Evolutionary conservation across 352 stramenopile genomes (phyloP), one percentile per base, ranked within the genome.

Genomic region (Phytophthora meadii): DNA sequence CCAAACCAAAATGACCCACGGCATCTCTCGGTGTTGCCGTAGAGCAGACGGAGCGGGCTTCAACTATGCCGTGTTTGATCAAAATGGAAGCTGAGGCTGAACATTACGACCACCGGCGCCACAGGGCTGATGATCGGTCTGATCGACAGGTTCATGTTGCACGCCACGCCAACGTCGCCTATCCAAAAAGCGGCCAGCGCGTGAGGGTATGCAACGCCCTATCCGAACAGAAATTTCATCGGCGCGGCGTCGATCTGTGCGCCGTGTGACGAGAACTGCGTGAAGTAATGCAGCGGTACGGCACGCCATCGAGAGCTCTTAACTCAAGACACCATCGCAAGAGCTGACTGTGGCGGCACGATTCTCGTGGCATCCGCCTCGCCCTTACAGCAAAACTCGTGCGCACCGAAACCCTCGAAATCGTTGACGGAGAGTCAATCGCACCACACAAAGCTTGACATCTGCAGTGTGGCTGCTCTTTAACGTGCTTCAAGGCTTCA

Each of bases 1-100:
- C 44, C 44, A 25, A 50, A 36, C 22, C 44, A 48, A 48, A 24
- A 28, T 25, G 36, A 27, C 14, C 17, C 4, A n/a, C 12, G n/a
- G 34, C 45, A 47, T 58, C 57, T 58, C 57, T 59, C 40, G 48
- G 37, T 65, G 57, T 48, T 27, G 19, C 28, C 5, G n/a, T 19
- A 19, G 8, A 51, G 45, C 60, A 68, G 52, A 68, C 52, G 60
- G 37, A 62, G 45, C 53, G 22, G 27, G 24, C 11, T 61, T 53
- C 54, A 61, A 44, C 54, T 53, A 53, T 6, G 51, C 19, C 49
- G 32, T 54, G 48, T 30, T 54, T 28, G 22, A 22, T 22, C 22
- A 22, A 22, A 22, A 22, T 22, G 24, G 30, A 36, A 22, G 24
- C 45, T 51, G 25, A 39, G 45, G 45, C 25, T 2, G 12, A 28